Conservation (phyloP, 2,329 filamentous ascomycete genomes). For the Tetracladium maxilliforme region DNA sequence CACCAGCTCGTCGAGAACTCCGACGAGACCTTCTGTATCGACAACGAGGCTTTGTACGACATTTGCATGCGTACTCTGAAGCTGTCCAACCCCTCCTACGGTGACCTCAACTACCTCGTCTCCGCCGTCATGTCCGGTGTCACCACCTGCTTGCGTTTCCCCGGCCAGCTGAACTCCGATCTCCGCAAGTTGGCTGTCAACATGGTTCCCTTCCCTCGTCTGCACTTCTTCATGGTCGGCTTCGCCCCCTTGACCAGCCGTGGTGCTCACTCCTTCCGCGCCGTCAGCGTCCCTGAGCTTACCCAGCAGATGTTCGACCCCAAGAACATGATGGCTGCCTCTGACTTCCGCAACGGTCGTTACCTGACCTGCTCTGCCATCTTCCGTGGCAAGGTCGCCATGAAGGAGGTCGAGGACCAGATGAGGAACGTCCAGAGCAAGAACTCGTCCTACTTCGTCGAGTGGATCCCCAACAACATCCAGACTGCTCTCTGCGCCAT, state of each 20-base stretch:
- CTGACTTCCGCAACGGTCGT: conserved; percentile 98
- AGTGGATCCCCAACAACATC: conserved; percentile 99
- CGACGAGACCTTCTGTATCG: conserved; percentile 99
- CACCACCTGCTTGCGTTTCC: conserved; percentile 97
- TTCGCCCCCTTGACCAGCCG: conserved; percentile 96
- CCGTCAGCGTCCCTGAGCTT: conserved; percentile 92
- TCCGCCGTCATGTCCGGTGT: conserved; percentile 99
- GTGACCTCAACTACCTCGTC: conserved; percentile 98
- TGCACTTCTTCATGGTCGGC: conserved; percentile 99
- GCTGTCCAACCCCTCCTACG: conserved; percentile 96
- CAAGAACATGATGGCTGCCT: conserved; percentile 99
- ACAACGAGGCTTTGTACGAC: conserved; percentile 99
- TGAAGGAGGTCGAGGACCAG: conserved; percentile 99
- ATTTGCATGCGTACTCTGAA: conserved; percentile 99
- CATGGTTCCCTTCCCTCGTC: conserved; percentile 99
- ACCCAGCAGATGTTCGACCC: conserved; percentile 99
- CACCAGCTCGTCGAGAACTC: conserved; percentile 99
- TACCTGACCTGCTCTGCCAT: conserved; percentile 99
- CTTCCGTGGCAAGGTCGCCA: conserved; percentile 99
- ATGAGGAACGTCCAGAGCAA: conserved; percentile 99
- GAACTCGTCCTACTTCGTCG: conserved; percentile 98
- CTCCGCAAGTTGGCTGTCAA: conserved; percentile 99
- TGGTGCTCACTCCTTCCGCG: conserved; percentile 88
- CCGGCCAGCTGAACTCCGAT: conserved; percentile 98
- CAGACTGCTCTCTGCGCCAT: conserved; percentile 99